A percentile compares a stretch with the other conserved stretches of the same genome.
These are phyloP conservation scores for Fusarium falciforme DNA, from an alignment of 2,329 filamentous ascomycete genomes.

Conservation along the genomic window DNA sequence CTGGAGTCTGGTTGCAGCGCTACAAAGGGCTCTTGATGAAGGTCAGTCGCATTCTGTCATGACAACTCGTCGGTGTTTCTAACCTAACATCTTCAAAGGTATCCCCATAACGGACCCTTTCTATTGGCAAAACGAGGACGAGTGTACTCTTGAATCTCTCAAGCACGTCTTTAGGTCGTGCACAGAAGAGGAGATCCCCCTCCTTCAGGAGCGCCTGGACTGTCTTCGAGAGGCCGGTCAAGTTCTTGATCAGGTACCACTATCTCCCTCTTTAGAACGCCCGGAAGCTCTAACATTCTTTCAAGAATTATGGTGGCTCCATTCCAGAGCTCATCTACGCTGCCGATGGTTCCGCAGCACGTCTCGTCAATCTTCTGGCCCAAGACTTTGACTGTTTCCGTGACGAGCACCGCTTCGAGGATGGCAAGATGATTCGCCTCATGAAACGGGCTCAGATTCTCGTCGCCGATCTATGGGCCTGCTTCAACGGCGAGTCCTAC, in stretches of 20 bases:
- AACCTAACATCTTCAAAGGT: slow-evolving; percentile 56
- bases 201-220: slow-evolving; percentile 80
- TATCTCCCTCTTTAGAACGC: too few relatives aligned
- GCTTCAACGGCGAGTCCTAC: slow-evolving; percentile 83
- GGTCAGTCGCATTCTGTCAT: slow-evolving; percentile 54
- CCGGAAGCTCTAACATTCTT: slow-evolving; percentile 3
- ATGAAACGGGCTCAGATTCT: slow-evolving; percentile 97
- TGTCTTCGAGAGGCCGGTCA: slow-evolving; percentile 86
- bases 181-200: slow-evolving; percentile 87
- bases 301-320: slow-evolving; percentile 79
- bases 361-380: slow-evolving; percentile 86
- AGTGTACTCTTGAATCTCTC: slow-evolving; percentile 80
- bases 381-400: slow-evolving; percentile 86
- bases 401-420: slow-evolving; percentile 82
- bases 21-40: slow-evolving; percentile 91
- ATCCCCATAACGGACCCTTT: slow-evolving; percentile 90
- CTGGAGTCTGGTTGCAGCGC: slow-evolving; percentile 88
- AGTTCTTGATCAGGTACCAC: slow-evolving; percentile 78
- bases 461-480: slow-evolving; percentile 96
- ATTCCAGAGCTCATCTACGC: slow-evolving; percentile 79
- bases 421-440: slow-evolving; percentile 78
- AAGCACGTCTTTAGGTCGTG: slow-evolving; percentile 85
- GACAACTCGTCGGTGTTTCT: slow-evolving; percentile 1
- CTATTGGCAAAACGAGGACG: slow-evolving; percentile 84
- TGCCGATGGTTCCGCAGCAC: slow-evolving; percentile 82